phyloP scores from a whole-genome alignment of 148 eudicot species.

The Amaranthus cruentus region DNA sequence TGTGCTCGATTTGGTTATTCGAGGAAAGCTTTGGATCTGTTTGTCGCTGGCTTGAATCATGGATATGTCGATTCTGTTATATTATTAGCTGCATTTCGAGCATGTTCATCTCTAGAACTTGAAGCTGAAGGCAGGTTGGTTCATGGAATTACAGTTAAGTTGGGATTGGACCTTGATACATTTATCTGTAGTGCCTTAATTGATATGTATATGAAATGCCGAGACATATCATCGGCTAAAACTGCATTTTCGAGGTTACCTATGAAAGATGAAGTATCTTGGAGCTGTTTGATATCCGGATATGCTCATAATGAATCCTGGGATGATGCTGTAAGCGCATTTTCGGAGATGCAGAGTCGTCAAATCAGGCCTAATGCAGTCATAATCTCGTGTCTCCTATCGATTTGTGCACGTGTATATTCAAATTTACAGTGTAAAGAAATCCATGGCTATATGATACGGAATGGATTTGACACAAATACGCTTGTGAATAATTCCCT shows the following conservation, averaged over 20 bases:
- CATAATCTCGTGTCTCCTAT: slow-evolving; percentile 26
- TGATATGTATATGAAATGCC: slow-evolving; percentile 40
- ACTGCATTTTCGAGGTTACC: slow-evolving; percentile 29
- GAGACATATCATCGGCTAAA: slow-evolving; percentile 18
- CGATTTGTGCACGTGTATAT: slow-evolving; percentile 18
- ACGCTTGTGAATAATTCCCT: slow-evolving; percentile 32
- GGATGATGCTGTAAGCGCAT: slow-evolving; percentile 26
- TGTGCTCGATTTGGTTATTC: slow-evolving; percentile 27
- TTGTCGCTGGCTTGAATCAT: slow-evolving; percentile 15
- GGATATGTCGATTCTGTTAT: slow-evolving; percentile 25
- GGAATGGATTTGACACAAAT: slow-evolving; percentile 26
- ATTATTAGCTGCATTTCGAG: slow-evolving; percentile 31
- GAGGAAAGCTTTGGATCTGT: slow-evolving; percentile 29
- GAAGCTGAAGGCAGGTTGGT: slow-evolving; percentile 30
- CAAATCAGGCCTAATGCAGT: slow-evolving; percentile 32
- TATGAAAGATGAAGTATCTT: slow-evolving; percentile 30
- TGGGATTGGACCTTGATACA: slow-evolving; percentile 37
- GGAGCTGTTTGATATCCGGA: slow-evolving; percentile 40
- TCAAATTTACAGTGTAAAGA: slow-evolving; percentile 28
- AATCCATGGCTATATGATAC: slow-evolving; percentile 33
- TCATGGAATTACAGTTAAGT: slow-evolving; percentile 32
- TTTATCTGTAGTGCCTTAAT: slow-evolving; percentile 41
- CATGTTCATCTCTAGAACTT: slow-evolving; percentile 29
- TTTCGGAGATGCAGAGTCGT: slow-evolving; percentile 28
- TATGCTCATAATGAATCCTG: slow-evolving; percentile 31